These are phyloP conservation scores for Podaxis rugospora DNA, from an alignment of 768 basidiomycete genomes.

Conservation along the genomic window DNA sequence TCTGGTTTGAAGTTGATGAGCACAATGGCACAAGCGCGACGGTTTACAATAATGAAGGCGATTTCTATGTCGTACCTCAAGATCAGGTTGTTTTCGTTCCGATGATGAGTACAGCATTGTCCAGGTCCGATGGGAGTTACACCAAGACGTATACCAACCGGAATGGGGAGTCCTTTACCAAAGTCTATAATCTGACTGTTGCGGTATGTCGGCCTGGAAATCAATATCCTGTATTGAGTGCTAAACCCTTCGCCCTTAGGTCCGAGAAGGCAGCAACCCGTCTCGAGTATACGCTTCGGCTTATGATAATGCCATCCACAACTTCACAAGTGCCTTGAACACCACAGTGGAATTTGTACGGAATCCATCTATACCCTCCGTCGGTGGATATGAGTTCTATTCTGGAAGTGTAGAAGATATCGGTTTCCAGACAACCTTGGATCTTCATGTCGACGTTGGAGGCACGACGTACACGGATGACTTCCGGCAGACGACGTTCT, in stretches of 20 bases:
- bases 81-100: conserved; percentile 41
- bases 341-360: conserved; percentile 24
- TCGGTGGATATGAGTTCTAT: conserved; percentile 35
- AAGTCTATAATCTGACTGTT: conserved; percentile 20
- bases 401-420: conserved; percentile 19
- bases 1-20: conserved; percentile 48
- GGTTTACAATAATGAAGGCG: conserved; percentile 37
- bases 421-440: conserved; percentile 25
- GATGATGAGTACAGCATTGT: conserved; percentile 27
- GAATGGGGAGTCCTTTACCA: conserved; percentile 18
- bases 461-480: conserved; percentile 23
- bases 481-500: conserved; percentile 22
- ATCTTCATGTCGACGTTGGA: conserved; percentile 21
- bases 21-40: conserved; percentile 33
- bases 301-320: conserved; percentile 26
- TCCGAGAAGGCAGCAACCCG: conserved; percentile 24
- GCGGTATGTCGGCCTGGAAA: conserved; percentile 14
- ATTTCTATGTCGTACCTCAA: conserved; percentile 35
- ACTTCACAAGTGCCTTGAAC: conserved; percentile 24
- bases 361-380: conserved; percentile 23
- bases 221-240: background rate
- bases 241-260: conserved; percentile 1
- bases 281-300: conserved; percentile 31
- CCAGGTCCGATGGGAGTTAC: conserved; percentile 21
- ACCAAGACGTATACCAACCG: conserved; percentile 21